Evolutionary conservation across 306 rosid species (phyloP), one percentile per base, ranked within the genome.

Genomic region (Vachellia pachyceras): DNA sequence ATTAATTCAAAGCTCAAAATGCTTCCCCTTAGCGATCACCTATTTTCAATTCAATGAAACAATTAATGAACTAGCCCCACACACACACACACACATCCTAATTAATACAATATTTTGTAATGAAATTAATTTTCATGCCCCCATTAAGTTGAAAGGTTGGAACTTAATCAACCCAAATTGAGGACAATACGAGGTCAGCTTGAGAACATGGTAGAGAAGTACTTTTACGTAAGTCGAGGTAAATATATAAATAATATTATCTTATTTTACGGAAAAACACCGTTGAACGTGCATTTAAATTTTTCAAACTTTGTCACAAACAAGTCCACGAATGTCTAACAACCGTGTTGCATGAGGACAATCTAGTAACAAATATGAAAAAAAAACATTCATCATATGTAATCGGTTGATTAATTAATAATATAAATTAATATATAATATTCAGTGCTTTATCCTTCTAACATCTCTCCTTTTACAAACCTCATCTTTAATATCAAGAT

Each of bases 61-160:
- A 72, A 18, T 15, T 50, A 46, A 72, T 8, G 18, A 15, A 39
- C 60, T 46, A 17, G 22, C 18, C 5, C 0, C 3, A 25, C 17
- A n/a, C n/a, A n/a, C n/a, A n/a, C n/a, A n/a, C n/a, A n/a, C n/a
- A 29, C 33, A 33, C 9, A 50, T 49, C 33, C 11, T n/a, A 12
- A n/a, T n/a, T n/a, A 35, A 36, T 73, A 15, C 66, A 35, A 35
- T 73, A 73, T 52, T 52, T 36, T 52, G 36, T 35, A 52, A n/a
- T 23, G n/a, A 73, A 64, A 64, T 52, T 52, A 35, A 36, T 52
- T 73, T 73, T 10, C 47, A 73, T 73, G 77, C 66, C 6, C 77
- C 77, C 77, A 52, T 73, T 52, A 73, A 25, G 66, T 25, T 46
- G 41, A 45, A 71, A 71, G 8, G 41, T 46, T 45, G 75, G 22